Conservation (phyloP, 2,329 filamentous ascomycete species). For the Chaetothyriales sp. region DNA sequence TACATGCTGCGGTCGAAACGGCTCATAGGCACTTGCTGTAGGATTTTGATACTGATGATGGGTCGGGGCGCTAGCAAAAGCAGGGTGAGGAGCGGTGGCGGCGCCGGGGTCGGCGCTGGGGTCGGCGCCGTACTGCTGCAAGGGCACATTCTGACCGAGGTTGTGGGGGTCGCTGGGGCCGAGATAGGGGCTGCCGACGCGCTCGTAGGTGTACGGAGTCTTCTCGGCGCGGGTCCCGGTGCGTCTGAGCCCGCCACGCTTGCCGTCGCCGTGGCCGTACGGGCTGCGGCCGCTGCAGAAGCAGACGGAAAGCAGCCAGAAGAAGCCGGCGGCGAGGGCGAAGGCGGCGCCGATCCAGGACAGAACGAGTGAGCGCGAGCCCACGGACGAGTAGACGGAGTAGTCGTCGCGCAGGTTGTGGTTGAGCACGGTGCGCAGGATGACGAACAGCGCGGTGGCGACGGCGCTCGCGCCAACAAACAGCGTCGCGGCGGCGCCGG, state of each 20-base stretch:
- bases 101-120: too few species aligned
- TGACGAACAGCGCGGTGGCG: constrained; percentile 58
- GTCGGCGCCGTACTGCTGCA: background rate
- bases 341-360: constrained; percentile 74
- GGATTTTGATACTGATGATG: constrained; percentile 3
- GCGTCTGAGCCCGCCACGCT: constrained; percentile 3
- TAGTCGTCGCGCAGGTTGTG: constrained; percentile 51
- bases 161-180: constrained; percentile 11
- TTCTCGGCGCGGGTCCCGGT: constrained; percentile 39
- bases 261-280: constrained; percentile 21
- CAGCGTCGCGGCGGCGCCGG: constrained; percentile 45
- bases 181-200: constrained; percentile 28
- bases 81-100: constrained; percentile 4
- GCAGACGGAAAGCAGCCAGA: constrained; percentile 87
- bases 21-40: constrained; percentile 11
- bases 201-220: constrained; percentile 48
- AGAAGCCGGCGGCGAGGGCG: constrained; percentile 59
- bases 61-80: background rate
- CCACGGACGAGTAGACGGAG: constrained; percentile 53
- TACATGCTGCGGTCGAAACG: constrained; percentile 5
- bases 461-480: constrained; percentile 54
- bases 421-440: constrained; percentile 57
- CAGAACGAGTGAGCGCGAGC: constrained; percentile 54
- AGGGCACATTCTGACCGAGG: constrained; percentile 11
- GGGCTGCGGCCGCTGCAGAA: constrained; percentile 61